A percentile compares a stretch with the other conserved stretches of the same genome.
phyloP scores from a whole-genome alignment of 768 basidiomycete genomes.

The Boletus pseudo-olivaceus region DNA sequence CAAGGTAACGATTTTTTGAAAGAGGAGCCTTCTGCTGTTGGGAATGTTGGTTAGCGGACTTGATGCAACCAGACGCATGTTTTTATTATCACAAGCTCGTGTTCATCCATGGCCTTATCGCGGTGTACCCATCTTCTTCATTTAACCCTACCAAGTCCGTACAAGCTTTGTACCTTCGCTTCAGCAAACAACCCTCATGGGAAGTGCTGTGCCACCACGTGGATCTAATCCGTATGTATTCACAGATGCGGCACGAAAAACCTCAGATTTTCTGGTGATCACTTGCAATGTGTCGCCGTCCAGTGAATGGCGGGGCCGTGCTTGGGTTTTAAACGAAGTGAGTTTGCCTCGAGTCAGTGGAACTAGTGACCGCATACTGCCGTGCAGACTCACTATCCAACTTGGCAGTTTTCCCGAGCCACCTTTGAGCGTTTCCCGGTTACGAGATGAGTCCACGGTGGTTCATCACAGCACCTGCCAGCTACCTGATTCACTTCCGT shows the following conservation, averaged over 20 bases:
- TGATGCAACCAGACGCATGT: background rate
- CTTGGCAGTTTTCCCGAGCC: too few relatives aligned
- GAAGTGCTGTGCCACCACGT: background rate
- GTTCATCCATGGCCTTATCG: background rate
- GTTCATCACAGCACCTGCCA: background rate
- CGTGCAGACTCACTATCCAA: background rate
- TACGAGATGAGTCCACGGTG: background rate
- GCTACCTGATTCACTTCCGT: background rate
- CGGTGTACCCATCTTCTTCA: conserved; percentile 4
- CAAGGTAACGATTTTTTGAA: conserved; percentile 1
- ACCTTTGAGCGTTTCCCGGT: too few relatives aligned
- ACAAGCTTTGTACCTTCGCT: conserved; percentile 2
- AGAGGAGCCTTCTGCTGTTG: conserved; percentile 10
- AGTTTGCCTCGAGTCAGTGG: too few relatives aligned
- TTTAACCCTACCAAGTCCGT: background rate
- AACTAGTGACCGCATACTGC: too few relatives aligned
- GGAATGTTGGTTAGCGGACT: conserved; percentile 1
- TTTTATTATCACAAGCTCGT: conserved; percentile 6
- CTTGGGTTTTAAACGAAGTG: too few relatives aligned
- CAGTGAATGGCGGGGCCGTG: too few relatives aligned
- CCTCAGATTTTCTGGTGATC: too few relatives aligned
- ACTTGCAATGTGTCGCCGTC: too few relatives aligned
- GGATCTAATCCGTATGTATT: too few relatives aligned
- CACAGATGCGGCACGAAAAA: too few relatives aligned
- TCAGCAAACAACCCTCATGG: background rate